A percentile compares a stretch with the other conserved stretches of the same genome.
Evolutionary conservation across 2,329 filamentous ascomycete species (phyloP).

Genomic region (Aspergillus candidus): DNA sequence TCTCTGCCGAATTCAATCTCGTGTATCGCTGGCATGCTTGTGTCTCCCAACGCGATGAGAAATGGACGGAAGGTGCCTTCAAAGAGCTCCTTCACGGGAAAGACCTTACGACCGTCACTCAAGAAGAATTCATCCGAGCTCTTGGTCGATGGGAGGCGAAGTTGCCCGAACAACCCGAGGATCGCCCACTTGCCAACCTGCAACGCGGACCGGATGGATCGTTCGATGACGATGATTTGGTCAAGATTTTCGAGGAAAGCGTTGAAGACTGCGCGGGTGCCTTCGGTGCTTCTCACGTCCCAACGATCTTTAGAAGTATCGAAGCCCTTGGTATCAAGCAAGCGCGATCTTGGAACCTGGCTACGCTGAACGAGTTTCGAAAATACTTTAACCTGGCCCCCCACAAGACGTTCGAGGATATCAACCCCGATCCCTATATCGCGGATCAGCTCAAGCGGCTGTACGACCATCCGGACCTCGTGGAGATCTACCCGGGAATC

Average conservation of each 20-base stretch:
- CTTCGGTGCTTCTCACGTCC: constrained; percentile 56
- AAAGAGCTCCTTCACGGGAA: constrained; percentile 41
- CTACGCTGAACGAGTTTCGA: constrained; percentile 54
- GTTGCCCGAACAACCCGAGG: constrained; percentile 40
- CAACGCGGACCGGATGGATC: constrained; percentile 46
- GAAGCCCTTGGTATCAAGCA: constrained; percentile 59
- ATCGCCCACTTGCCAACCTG: constrained; percentile 46
- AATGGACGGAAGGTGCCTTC: constrained; percentile 55
- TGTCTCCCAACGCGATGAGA: constrained; percentile 55
- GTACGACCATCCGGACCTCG: constrained; percentile 48
- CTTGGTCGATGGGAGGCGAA: constrained; percentile 38
- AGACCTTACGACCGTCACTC: constrained; percentile 29
- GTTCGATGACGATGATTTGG: constrained; percentile 55
- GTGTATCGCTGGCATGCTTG: constrained; percentile 61
- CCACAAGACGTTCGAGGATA: constrained; percentile 47
- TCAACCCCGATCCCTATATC: constrained; percentile 47
- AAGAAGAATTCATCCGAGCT: constrained; percentile 35
- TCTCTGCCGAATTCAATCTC: constrained; percentile 63
- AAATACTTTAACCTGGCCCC: constrained; percentile 48
- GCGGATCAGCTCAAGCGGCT: constrained; percentile 41
- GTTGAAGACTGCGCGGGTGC: constrained; percentile 57
- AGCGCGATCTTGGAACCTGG: constrained; percentile 56
- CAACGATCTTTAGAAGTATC: constrained; percentile 53
- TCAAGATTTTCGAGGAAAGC: constrained; percentile 49
- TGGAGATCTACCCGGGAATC: constrained; percentile 55